Evolutionary conservation across 1,139 yeast species (phyloP).

Genomic region (Nakaseomyces kungkrabaensis): DNA sequence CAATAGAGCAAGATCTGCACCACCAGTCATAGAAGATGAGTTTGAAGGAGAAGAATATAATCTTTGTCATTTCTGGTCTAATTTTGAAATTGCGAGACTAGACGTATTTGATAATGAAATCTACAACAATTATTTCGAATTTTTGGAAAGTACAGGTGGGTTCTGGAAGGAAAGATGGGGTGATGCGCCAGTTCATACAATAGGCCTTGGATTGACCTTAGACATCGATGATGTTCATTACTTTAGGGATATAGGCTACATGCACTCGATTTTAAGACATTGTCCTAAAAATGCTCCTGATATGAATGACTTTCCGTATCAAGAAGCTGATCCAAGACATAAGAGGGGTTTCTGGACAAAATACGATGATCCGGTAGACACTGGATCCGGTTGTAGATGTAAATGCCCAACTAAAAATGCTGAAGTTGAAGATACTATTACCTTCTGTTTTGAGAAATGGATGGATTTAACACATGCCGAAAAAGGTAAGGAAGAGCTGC

Average conservation of each 20-base stretch:
- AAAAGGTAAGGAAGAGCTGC: constrained; percentile 12
- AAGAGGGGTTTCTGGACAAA: background rate
- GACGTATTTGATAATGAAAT: constrained; percentile 56
- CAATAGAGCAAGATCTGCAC: constrained; percentile 14
- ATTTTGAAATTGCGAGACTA: constrained; percentile 80
- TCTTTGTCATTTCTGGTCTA: constrained; percentile 87
- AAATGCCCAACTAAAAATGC: constrained; percentile 9
- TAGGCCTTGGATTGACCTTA: constrained; percentile 68
- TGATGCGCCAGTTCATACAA: constrained; percentile 85
- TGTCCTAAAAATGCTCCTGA: constrained; percentile 55
- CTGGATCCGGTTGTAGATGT: constrained; percentile 5
- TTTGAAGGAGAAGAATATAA: constrained; percentile 63
- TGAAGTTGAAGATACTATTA: constrained; percentile 36
- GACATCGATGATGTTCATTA: constrained; percentile 66
- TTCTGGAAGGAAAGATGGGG: constrained; percentile 91
- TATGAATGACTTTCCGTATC: constrained; percentile 38
- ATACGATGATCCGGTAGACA: constrained; percentile 1
- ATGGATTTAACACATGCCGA: constrained; percentile 17
- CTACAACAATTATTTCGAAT: constrained; percentile 57
- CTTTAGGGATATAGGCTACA: constrained; percentile 82
- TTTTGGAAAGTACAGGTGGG: constrained; percentile 64
- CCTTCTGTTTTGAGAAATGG: constrained; percentile 36
- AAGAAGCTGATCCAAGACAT: constrained; percentile 22
- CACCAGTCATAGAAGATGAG: constrained; percentile 34
- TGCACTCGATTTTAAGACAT: constrained; percentile 68